Conservation (phyloP, 352 stramenopile species). For the Phytophthora sansomeana region DNA sequence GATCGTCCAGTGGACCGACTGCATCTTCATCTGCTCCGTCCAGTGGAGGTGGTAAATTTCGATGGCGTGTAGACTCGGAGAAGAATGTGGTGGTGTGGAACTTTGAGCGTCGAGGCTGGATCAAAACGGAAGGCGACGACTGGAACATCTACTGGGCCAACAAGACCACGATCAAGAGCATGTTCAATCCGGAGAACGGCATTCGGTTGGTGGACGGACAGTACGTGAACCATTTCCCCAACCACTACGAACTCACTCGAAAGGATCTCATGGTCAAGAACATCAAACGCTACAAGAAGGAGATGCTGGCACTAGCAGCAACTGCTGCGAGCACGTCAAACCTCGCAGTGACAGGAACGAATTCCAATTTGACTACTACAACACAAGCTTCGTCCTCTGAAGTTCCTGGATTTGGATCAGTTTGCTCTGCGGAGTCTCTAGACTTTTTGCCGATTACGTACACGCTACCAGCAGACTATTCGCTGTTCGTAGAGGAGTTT, state of each 20-base stretch:
- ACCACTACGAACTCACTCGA: constrained; percentile 93
- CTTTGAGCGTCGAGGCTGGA: constrained; percentile 86
- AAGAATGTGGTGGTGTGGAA: constrained; percentile 88
- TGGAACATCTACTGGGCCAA: constrained; percentile 96
- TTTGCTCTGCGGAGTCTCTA: constrained; percentile 37
- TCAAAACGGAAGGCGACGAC: constrained; percentile 86
- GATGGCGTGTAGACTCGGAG: constrained; percentile 75
- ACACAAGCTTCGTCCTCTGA: neutral
- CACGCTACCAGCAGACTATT: constrained; percentile 93
- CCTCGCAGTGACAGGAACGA: neutral
- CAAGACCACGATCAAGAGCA: constrained; percentile 86
- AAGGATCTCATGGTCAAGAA: constrained; percentile 97
- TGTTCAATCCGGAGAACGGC: constrained; percentile 91
- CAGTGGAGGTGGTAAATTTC: constrained; percentile 39
- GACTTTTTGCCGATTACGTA: constrained; percentile 93
- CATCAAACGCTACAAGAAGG: constrained; percentile 91
- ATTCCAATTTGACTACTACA: neutral
- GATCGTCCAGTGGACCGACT: constrained; percentile 7
- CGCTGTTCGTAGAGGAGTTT: constrained; percentile 93
- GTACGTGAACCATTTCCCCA: constrained; percentile 91
- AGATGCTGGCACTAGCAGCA: constrained; percentile 41
- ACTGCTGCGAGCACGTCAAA: neutral
- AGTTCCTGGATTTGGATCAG: neutral
- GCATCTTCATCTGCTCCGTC: constrained; percentile 5
- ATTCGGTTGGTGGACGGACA: constrained; percentile 68